Evolutionary conservation across 768 basidiomycete species (phyloP), one percentile per base, ranked within the genome.

Genomic region (Hydnum rufescens): DNA sequence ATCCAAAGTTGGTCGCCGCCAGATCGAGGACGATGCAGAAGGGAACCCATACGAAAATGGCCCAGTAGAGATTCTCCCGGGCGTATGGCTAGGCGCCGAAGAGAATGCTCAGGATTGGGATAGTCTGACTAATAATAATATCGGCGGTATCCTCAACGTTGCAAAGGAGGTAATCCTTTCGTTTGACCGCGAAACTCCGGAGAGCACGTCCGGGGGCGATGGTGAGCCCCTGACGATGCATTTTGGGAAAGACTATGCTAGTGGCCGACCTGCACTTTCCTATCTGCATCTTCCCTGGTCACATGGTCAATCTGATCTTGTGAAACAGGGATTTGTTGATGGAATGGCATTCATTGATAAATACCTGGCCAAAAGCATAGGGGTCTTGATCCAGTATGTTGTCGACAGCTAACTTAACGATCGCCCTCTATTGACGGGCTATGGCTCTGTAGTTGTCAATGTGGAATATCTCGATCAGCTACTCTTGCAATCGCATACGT

Each of bases 271-370:
- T 0, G 71, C 71, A 18, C 76, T 89, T 73, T 77, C 87, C 64
- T 90, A 92, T 62, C 79, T 88, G 65, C 88, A 87, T 64, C 74
- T 92, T 26, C 73, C 74, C 50, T 93, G 89, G 90, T 89, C 86
- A 23, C 89, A 93, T 62, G 89, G 89, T n/a, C 85, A 92, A 66
- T 73, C 82, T 53, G 82, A 93, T 63, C 75, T 93, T 34, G 85
- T 88, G 58, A 65, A 76, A 2, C 67, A 75, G 36, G 87, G 86
- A 47, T 88, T 90, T 65, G 75, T 76, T 49, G 72, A 70, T 4
- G 89, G 81, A 3, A 86, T 90, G 76, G 64, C 73, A 19, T 92
- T 89, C 57, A 74, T 82, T 53, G 88, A 90, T 63, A 74, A 75
- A 31, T 80, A 83, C 46, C 64, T 87, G 51, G 70, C 73, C 51